Percentiles rank a stretch among this genome's conserved stretches.
Conservation (phyloP, 345 rosid genomes). For the Arabidopsis arenosa region DNA sequence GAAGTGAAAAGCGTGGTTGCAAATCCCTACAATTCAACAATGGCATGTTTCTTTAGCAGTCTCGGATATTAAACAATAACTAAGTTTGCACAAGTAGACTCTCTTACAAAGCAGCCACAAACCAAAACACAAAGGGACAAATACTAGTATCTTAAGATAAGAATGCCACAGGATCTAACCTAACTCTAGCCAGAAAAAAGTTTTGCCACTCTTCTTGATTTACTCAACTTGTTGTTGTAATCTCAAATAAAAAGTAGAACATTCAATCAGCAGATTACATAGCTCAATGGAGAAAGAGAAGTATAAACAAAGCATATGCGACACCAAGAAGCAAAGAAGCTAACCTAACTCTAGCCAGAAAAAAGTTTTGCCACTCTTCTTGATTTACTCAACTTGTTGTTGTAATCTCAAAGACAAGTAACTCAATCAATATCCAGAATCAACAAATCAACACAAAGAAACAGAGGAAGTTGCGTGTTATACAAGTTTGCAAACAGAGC, state of each 20-base stretch:
- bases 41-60: not conserved
- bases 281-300: not conserved
- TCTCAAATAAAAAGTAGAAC: not conserved
- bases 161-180: too few species aligned
- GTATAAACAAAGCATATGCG: not conserved
- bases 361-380: not conserved
- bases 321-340: not conserved
- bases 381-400: too few species aligned
- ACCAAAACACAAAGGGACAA: not conserved
- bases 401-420: not conserved
- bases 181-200: not conserved
- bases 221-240: not conserved
- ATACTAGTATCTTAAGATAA: not conserved
- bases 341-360: not conserved
- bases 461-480: not conserved
- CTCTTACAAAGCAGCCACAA: slow-evolving; percentile 8
- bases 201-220: not conserved
- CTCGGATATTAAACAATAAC: not conserved
- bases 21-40: slow-evolving; percentile 54
- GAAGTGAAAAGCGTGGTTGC: slow-evolving; percentile 96
- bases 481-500: too few species aligned
- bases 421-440: not conserved
- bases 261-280: not conserved
- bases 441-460: not conserved
- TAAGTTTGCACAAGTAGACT: not conserved